phyloP scores from a whole-genome alignment of 2,329 filamentous ascomycete genomes.

The Neonectria coccinea region DNA sequence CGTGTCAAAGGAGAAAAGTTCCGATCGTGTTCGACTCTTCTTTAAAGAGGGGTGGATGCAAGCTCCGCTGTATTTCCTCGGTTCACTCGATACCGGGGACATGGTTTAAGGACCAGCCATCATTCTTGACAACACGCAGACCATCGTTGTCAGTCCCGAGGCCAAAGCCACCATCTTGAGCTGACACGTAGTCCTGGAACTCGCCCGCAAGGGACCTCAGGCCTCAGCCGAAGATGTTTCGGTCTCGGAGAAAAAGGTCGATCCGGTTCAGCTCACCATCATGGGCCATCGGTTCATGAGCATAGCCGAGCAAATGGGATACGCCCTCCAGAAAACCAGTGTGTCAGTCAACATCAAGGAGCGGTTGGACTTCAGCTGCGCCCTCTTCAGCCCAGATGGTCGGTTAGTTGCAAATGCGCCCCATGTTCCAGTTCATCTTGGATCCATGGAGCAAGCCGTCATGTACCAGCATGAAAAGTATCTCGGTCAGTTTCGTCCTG shows the following conservation, averaged over 20 bases:
- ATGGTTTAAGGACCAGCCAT: conserved; percentile 54
- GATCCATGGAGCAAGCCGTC: conserved; percentile 40
- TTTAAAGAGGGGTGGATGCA: conserved; percentile 36
- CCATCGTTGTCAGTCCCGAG: conserved; percentile 73
- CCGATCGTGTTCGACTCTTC: conserved; percentile 8
- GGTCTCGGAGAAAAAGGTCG: conserved; percentile 54
- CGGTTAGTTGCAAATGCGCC: conserved; percentile 40
- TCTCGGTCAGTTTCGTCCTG: conserved; percentile 35
- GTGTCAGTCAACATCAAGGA: conserved; percentile 88
- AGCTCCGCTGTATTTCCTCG: conserved; percentile 41
- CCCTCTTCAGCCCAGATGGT: conserved; percentile 74
- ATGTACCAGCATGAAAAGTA: conserved; percentile 37
- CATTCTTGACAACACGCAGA: conserved; percentile 77
- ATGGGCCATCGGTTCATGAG: conserved; percentile 87
- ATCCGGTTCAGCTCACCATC: conserved; percentile 80
- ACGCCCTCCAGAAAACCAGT: conserved; percentile 81
- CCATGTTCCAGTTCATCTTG: conserved; percentile 41
- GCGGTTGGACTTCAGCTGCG: conserved; percentile 83
- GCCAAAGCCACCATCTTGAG: conserved; percentile 49
- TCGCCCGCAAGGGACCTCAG: conserved; percentile 5
- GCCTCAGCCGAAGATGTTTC: neutral
- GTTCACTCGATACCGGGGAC: conserved; percentile 28
- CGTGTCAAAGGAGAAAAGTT: neutral
- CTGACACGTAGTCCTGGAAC: conserved; percentile 52
- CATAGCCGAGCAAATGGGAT: conserved; percentile 86